Evolutionary conservation across 306 rosid genomes (phyloP).

Genomic region (Echinosophora koreensis): DNA sequence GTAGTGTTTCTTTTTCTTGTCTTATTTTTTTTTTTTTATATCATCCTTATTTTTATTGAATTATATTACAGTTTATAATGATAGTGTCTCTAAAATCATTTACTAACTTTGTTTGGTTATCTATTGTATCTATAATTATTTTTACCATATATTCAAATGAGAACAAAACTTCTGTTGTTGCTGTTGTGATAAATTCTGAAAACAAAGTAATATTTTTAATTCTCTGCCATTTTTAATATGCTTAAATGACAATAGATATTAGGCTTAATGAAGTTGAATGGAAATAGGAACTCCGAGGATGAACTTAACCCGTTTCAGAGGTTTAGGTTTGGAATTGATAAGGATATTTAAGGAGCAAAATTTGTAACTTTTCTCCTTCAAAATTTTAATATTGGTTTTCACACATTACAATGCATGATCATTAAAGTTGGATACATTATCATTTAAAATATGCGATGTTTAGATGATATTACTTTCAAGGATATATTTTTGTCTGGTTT

Average conservation of each 20-base stretch:
- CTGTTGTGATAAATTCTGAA: not conserved
- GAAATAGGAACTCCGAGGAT: not conserved
- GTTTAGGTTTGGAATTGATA: slow-evolving; percentile 24
- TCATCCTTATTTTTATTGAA: not conserved
- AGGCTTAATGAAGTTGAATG: slow-evolving; percentile 1
- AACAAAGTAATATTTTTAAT: not conserved
- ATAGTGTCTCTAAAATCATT: slow-evolving; percentile 6
- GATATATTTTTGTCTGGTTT: slow-evolving; percentile 4
- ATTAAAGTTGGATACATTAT: not conserved
- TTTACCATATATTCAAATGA: not conserved
- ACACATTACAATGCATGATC: not conserved
- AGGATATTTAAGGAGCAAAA: not conserved
- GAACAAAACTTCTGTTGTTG: not conserved
- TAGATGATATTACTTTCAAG: not conserved
- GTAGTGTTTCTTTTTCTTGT: not conserved
- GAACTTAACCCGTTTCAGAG: not conserved
- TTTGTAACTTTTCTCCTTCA: slow-evolving; percentile 26
- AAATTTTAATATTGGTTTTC: not conserved
- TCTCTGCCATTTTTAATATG: not conserved
- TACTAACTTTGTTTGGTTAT: slow-evolving; percentile 9
- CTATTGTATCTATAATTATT: not conserved
- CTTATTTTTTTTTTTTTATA: not conserved
- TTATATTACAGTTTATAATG: not conserved
- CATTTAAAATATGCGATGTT: not conserved
- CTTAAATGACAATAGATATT: not conserved